A percentile compares a stretch with the other conserved stretches of the same genome.
phyloP scores from a whole-genome alignment of 2,329 filamentous ascomycete genomes.

The Rhynchosporium graminicola region DNA sequence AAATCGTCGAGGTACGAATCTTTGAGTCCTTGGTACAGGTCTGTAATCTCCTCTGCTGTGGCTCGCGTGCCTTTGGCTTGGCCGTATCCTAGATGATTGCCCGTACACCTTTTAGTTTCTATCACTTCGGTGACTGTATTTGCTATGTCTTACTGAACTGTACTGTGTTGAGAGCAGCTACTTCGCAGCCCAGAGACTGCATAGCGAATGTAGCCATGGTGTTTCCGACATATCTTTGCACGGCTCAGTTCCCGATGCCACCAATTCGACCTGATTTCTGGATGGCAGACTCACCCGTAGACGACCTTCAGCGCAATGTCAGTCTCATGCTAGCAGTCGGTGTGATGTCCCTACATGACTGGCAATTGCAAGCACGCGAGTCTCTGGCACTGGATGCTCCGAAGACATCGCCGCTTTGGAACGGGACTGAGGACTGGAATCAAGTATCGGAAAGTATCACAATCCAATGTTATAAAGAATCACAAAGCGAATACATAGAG shows the following conservation, averaged over 20 bases:
- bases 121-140: not conserved
- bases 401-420: conserved; percentile 30
- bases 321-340: conserved; percentile 26
- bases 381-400: conserved; percentile 52
- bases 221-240: conserved; percentile 86
- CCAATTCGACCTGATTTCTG: not conserved
- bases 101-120: conserved; percentile 48
- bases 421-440: not conserved
- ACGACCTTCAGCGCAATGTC: conserved; percentile 58
- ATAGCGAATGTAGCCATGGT: conserved; percentile 95
- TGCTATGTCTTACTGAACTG: conserved; percentile 76
- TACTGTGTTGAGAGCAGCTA: conserved; percentile 92
- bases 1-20: conserved; percentile 85
- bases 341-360: conserved; percentile 75
- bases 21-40: conserved; percentile 81
- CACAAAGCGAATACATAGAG: conserved; percentile 21
- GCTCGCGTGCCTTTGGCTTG: conserved; percentile 85
- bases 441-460: not conserved
- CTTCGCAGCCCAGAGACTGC: conserved; percentile 91
- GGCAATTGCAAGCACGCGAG: conserved; percentile 79
- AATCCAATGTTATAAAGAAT: not conserved
- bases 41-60: conserved; percentile 77
- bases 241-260: conserved; percentile 24
- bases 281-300: conserved; percentile 61
- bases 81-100: conserved; percentile 92